Base-by-base conservation (phyloP, 805 yeast genomes). In the Sugiyamaella americana region DNA sequence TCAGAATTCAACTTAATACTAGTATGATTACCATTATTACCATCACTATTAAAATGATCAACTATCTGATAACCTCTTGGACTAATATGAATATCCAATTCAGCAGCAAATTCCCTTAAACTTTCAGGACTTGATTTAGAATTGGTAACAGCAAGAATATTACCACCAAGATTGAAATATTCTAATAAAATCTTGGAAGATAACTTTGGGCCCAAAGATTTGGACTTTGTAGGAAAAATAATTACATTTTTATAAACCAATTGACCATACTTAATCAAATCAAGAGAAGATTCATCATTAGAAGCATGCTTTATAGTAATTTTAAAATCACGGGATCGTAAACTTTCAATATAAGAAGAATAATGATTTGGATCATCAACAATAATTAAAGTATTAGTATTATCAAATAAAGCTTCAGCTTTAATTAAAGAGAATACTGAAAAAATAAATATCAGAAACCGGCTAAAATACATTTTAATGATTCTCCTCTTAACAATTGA, bases 11-110 rank as follows among this genome's bases (percentile, higher is more conserved):
- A 19, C 8, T 38, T 23, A 6, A 38, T 5, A 5, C 11, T 30
- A 20, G 5, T 20, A 8, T 21, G 41, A 6, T 4, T 22, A 29
- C 34, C 38, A 10, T 8, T 22, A 19, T 20, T 41, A 24, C 57
- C 58, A 17, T 56, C 64, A 22, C 58, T 55, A 48, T 64, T 60
- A 67, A 87, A 87, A 63, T 84, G 82, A 63, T 88, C 95, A 5
- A 73, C 63, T 38, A 83, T 67, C 45, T 69, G 63, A 62, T 77
- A 80, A 43, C 79, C 82, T 60, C 79, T 84, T 49, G 96, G 94
- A 41, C 93, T 76, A 48, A 96, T 85, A 58, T 72, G 77, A 43
- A 93, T 80, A 26, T 96, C 98, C 53, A 89, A 66, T 61, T 89
- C 87, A 58, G 80, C 78, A 53, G 87, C 74, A 57, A 84, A 82